Evolutionary conservation across 108 stramenopile genomes (phyloP).

Genomic region (Hondaea fermentalgiana): DNA sequence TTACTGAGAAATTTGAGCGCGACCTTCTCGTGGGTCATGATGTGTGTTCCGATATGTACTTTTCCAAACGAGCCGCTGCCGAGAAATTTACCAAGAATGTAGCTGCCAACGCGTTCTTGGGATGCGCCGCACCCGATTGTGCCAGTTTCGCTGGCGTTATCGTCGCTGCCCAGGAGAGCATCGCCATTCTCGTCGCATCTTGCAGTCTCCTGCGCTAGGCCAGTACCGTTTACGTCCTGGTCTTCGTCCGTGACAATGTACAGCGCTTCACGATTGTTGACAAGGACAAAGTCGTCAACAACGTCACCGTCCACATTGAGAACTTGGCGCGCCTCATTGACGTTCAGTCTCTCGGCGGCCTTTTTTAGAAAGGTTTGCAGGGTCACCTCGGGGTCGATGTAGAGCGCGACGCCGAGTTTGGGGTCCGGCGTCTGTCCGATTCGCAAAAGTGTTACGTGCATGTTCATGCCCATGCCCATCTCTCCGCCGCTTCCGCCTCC

Average conservation of each 20-base stretch:
- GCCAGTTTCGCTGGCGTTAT: neutral
- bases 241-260: neutral
- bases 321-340: neutral
- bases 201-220: neutral
- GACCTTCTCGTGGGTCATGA: neutral
- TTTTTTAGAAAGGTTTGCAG: neutral
- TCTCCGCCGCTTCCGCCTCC: neutral
- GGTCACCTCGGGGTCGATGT: neutral
- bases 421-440: neutral
- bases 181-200: neutral
- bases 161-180: neutral
- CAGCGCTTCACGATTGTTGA: neutral
- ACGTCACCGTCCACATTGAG: conserved; percentile 9
- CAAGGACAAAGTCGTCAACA: neutral
- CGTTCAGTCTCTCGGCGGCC: neutral
- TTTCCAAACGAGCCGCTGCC: conserved; percentile 12
- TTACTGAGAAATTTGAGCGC: neutral
- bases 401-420: neutral
- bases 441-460: neutral
- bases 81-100: neutral
- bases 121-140: no score
- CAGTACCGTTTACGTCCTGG: neutral
- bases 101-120: neutral
- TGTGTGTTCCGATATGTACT: neutral
- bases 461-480: neutral